Conservation (phyloP, 139 green algal genomes). For the Nannochloris sp. region DNA sequence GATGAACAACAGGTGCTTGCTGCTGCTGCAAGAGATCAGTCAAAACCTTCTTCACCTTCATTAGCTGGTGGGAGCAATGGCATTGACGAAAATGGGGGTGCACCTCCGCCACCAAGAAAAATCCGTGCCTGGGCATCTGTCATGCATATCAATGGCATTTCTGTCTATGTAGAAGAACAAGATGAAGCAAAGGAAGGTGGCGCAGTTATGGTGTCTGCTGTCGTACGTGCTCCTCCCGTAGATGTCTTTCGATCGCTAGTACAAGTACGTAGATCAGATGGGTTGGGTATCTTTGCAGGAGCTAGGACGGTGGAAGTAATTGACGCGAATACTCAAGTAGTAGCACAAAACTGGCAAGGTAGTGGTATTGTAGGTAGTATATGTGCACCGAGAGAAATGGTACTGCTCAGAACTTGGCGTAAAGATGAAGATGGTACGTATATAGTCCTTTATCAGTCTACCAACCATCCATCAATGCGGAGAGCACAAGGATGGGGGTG, state of each 20-base stretch:
- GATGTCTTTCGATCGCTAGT: conserved; percentile 23
- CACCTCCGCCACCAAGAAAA: background rate
- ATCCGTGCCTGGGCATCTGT: background rate
- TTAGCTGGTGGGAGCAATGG: no score
- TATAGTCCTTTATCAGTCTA: conserved; percentile 41
- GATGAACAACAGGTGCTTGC: no score
- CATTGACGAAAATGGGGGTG: no score
- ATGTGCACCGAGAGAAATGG: conserved; percentile 22
- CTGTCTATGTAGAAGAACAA: conserved; percentile 28
- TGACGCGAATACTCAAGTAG: conserved; percentile 24
- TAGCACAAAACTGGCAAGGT: conserved; percentile 7
- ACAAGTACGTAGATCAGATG: conserved; percentile 17
- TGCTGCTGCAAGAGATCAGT: no score
- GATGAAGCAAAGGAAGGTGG: conserved; percentile 28
- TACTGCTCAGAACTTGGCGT: conserved; percentile 40
- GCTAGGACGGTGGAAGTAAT: conserved; percentile 10
- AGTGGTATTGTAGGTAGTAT: background rate
- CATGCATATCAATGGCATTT: conserved; percentile 31
- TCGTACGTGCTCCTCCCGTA: conserved; percentile 28
- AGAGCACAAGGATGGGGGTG: conserved; percentile 4
- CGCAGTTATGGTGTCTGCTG: conserved; percentile 39
- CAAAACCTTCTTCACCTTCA: no score
- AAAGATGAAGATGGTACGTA: conserved; percentile 44
- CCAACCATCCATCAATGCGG: conserved; percentile 3
- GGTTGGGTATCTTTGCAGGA: conserved; percentile 19